These are phyloP conservation scores for Zasmidium cellare DNA, from an alignment of 2,329 filamentous ascomycete species.

Conservation along the genomic window DNA sequence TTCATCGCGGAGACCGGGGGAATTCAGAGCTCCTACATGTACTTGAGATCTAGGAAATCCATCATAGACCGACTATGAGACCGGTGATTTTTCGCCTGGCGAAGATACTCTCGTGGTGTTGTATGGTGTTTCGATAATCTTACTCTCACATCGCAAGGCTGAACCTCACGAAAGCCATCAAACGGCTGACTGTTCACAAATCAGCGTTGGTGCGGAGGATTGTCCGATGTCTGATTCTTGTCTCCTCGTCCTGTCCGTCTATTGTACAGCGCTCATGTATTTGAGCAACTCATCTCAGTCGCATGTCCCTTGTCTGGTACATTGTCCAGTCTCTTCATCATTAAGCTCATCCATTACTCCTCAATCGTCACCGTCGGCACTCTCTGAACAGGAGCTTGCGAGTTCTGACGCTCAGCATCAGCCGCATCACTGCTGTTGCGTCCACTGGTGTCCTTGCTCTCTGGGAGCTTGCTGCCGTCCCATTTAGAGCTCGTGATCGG, in stretches of 20 bases:
- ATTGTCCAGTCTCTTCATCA: neutral
- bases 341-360: conserved; percentile 8
- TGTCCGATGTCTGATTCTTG: too few relatives aligned
- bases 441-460: conserved; percentile 24
- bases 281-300: too few relatives aligned
- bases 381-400: conserved; percentile 10
- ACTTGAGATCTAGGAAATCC: neutral
- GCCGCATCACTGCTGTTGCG: conserved; percentile 23
- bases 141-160: too few relatives aligned
- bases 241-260: too few relatives aligned
- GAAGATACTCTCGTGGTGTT: too few relatives aligned
- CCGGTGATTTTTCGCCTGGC: neutral
- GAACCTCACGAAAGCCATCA: too few relatives aligned
- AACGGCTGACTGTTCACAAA: too few relatives aligned
- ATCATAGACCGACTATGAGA: neutral
- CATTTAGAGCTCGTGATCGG: conserved; percentile 32
- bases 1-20: neutral
- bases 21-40: neutral
- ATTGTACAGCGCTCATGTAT: too few relatives aligned
- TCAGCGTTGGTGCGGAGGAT: too few relatives aligned
- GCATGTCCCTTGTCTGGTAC: neutral
- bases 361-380: conserved; percentile 21
- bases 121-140: too few relatives aligned
- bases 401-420: conserved; percentile 10
- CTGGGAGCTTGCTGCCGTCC: conserved; percentile 32